phyloP scores from a whole-genome alignment of 2,329 filamentous ascomycete species.

The Penicillium freii region DNA sequence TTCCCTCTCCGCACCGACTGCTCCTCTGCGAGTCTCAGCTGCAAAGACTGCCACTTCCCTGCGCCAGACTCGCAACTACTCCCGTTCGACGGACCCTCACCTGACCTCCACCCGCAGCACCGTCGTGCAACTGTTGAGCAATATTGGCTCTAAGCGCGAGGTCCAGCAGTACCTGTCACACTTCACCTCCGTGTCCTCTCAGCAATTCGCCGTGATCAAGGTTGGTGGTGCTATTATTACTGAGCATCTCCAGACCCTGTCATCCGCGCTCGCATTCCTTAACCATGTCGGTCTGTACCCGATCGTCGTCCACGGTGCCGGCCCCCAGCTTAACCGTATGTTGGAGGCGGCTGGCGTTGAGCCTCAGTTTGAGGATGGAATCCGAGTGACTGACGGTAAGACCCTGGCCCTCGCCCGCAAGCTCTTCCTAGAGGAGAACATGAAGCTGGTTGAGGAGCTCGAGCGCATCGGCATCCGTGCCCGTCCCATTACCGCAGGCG shows the following conservation, averaged over 20 bases:
- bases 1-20: constrained; percentile 40
- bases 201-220: constrained; percentile 98
- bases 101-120: constrained; percentile 68
- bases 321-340: constrained; percentile 89
- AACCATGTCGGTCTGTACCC: constrained; percentile 94
- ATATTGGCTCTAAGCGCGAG: constrained; percentile 93
- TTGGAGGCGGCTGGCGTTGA: constrained; percentile 88
- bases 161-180: constrained; percentile 97
- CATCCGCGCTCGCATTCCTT: constrained; percentile 82
- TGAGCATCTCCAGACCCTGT: constrained; percentile 88
- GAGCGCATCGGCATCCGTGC: constrained; percentile 87
- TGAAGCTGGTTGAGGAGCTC: constrained; percentile 85
- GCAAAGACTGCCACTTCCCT: constrained; percentile 30
- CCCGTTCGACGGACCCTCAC: constrained; percentile 49
- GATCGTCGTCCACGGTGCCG: constrained; percentile 91
- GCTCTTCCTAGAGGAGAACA: constrained; percentile 92
- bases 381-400: constrained; percentile 92
- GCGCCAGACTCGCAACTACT: constrained; percentile 43
- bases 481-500: constrained; percentile 82
- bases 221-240: constrained; percentile 95
- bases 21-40: constrained; percentile 30
- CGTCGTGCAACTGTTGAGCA: constrained; percentile 86
- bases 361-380: constrained; percentile 94
- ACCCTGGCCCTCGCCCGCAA: constrained; percentile 86
- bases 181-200: constrained; percentile 92